Percentiles rank a stretch among this genome's conserved stretches.
Conservation (phyloP, 2,329 filamentous ascomycete genomes). For the Grosmannia clavigera region DNA sequence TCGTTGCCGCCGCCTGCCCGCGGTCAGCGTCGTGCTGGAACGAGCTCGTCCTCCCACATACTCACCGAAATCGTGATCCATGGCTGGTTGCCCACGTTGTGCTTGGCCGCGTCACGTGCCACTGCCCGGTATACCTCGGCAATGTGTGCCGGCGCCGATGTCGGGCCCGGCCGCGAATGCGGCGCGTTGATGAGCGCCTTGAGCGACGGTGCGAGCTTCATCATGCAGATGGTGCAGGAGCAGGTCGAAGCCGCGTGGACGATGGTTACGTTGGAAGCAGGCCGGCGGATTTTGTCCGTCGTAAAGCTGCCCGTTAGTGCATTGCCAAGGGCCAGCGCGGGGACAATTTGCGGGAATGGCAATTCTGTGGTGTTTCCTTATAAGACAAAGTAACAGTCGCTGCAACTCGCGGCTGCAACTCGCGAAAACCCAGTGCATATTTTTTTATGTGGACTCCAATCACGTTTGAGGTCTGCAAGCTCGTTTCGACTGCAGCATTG, state of each 20-base stretch:
- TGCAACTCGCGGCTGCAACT: no score
- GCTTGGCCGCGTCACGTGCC: conserved; percentile 47
- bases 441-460: no score
- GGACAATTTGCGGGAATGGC: no score
- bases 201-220: conserved; percentile 61
- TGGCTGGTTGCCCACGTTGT: conserved; percentile 48
- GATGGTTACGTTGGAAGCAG: not conserved
- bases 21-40: not conserved
- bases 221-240: conserved; percentile 19
- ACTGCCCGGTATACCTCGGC: conserved; percentile 52
- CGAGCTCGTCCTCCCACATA: not conserved
- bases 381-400: no score
- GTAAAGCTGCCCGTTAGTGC: no score
- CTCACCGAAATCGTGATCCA: conserved; percentile 56
- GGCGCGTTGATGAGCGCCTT: conserved; percentile 64
- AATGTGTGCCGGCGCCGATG: conserved; percentile 51
- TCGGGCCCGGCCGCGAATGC: conserved; percentile 51
- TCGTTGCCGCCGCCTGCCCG: conserved; percentile 62
- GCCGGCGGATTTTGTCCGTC: no score
- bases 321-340: no score
- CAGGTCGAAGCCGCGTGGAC: not conserved
- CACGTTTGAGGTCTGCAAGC: no score
- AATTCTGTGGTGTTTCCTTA: no score
- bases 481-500: no score
- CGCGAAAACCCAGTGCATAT: no score